Conservation (phyloP, 1,284 basidiomycete species). For the Ustilago shanxiensis region DNA sequence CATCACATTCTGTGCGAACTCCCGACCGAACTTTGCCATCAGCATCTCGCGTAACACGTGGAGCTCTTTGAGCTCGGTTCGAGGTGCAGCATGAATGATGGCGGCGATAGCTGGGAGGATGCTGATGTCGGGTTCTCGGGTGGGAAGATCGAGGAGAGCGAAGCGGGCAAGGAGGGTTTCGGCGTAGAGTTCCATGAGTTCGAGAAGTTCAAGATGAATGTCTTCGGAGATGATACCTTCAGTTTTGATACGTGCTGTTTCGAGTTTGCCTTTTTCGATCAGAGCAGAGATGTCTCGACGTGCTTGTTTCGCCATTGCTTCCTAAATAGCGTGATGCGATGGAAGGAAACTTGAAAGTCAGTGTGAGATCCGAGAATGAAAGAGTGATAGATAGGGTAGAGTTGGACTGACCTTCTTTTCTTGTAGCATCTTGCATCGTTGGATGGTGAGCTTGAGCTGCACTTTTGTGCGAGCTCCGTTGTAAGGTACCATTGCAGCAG, state of each 20-base stretch:
- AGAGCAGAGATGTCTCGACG: constrained; percentile 83
- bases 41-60: constrained; percentile 91
- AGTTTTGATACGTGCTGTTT: constrained; percentile 85
- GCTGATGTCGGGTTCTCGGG: constrained; percentile 84
- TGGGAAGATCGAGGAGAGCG: constrained; percentile 84
- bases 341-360: constrained; percentile 1
- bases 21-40: constrained; percentile 91
- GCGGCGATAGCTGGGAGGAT: constrained; percentile 80
- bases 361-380: too few relatives aligned
- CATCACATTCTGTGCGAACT: constrained; percentile 82
- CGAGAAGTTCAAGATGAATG: constrained; percentile 73
- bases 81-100: constrained; percentile 89
- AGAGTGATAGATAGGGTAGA: too few relatives aligned
- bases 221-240: constrained; percentile 88
- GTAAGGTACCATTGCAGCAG: constrained; percentile 65
- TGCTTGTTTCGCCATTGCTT: constrained; percentile 86
- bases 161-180: constrained; percentile 94
- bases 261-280: constrained; percentile 82
- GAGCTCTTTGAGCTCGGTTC: constrained; percentile 81
- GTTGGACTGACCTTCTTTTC: constrained; percentile 79
- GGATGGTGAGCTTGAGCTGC: constrained; percentile 82
- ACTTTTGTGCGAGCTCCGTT: constrained; percentile 62
- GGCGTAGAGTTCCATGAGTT: constrained; percentile 91
- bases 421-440: constrained; percentile 87
- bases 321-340: constrained; percentile 60